Evolutionary conservation across 495 filamentous ascomycete species (phyloP).

Genomic region (Penicillium silybi): DNA sequence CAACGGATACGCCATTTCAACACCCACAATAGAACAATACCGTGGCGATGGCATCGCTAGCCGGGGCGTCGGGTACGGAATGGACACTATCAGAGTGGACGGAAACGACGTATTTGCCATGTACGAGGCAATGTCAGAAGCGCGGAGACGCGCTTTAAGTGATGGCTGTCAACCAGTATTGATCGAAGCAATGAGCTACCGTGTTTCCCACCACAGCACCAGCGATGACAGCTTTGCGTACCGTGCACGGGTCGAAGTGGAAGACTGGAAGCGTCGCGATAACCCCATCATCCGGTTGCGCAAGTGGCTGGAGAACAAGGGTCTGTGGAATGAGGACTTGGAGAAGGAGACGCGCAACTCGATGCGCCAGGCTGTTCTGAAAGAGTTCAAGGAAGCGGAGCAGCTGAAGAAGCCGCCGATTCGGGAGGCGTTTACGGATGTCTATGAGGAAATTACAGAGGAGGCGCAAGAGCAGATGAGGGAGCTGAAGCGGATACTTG

Average conservation of each 20-base stretch:
- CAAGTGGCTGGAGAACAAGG: slow-evolving; percentile 84
- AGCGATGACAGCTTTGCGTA: slow-evolving; percentile 98
- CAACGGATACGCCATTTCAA: slow-evolving; percentile 95
- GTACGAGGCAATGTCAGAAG: slow-evolving; percentile 74
- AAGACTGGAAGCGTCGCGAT: slow-evolving; percentile 95
- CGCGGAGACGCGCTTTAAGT: slow-evolving; percentile 69
- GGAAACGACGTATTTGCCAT: slow-evolving; percentile 98
- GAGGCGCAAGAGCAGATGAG: slow-evolving; percentile 76
- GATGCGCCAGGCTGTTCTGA: slow-evolving; percentile 69
- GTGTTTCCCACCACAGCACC: slow-evolving; percentile 94
- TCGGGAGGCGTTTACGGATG: slow-evolving; percentile 73
- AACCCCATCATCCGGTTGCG: slow-evolving; percentile 89
- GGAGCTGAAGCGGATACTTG: slow-evolving; percentile 69
- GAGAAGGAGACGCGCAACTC: slow-evolving; percentile 68
- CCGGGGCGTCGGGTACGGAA: slow-evolving; percentile 91
- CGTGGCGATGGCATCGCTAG: slow-evolving; percentile 95
- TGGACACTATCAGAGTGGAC: slow-evolving; percentile 94
- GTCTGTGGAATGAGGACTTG: slow-evolving; percentile 77
- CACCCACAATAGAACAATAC: slow-evolving; percentile 93
- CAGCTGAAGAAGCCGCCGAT: slow-evolving; percentile 83
- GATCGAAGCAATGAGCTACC: slow-evolving; percentile 97
- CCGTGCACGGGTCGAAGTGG: slow-evolving; percentile 87
- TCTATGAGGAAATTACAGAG: slow-evolving; percentile 83
- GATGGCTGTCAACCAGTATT: slow-evolving; percentile 78
- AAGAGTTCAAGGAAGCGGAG: slow-evolving; percentile 83